Percentiles rank a stretch among this genome's conserved stretches.
These are phyloP conservation scores for Poa annua DNA, from an alignment of 176 grass and related monocot species.

Conservation along the genomic window DNA sequence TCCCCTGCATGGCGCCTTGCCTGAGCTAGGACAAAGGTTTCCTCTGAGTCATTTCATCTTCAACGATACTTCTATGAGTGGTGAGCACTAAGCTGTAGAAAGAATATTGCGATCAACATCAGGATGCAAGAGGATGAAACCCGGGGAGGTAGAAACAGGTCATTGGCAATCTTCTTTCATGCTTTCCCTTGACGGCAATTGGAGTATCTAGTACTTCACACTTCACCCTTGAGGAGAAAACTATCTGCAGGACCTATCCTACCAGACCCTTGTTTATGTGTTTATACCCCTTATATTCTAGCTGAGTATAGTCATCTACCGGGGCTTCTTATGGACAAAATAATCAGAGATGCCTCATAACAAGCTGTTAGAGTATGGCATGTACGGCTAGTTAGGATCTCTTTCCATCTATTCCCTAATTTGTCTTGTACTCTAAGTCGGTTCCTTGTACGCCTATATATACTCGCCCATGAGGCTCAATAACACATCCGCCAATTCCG, in stretches of 20 bases:
- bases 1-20: slow-evolving; percentile 80
- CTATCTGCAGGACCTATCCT: slow-evolving; percentile 29
- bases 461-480: too few relatives aligned
- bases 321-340: slow-evolving; percentile 18
- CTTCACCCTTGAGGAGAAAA: slow-evolving; percentile 28
- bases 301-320: slow-evolving; percentile 11
- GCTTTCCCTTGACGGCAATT: slow-evolving; percentile 46
- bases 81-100: slow-evolving; percentile 59
- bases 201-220: slow-evolving; percentile 43
- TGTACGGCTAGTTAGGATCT: too few relatives aligned
- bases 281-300: slow-evolving; percentile 8
- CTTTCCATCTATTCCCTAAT: too few relatives aligned
- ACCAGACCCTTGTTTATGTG: slow-evolving; percentile 4
- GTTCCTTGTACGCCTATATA: too few relatives aligned
- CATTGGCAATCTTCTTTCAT: slow-evolving; percentile 45
- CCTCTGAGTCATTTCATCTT: slow-evolving; percentile 50
- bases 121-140: slow-evolving; percentile 52
- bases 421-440: too few relatives aligned
- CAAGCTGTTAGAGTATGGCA: too few relatives aligned
- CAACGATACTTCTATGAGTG: slow-evolving; percentile 60
- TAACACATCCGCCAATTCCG: too few relatives aligned
- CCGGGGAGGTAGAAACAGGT: slow-evolving; percentile 61
- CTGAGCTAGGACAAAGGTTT: slow-evolving; percentile 53
- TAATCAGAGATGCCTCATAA: not conserved
- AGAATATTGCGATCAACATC: slow-evolving; percentile 74